Base-by-base conservation (phyloP, 805 yeast genomes). In the Teunomyces stri region DNA sequence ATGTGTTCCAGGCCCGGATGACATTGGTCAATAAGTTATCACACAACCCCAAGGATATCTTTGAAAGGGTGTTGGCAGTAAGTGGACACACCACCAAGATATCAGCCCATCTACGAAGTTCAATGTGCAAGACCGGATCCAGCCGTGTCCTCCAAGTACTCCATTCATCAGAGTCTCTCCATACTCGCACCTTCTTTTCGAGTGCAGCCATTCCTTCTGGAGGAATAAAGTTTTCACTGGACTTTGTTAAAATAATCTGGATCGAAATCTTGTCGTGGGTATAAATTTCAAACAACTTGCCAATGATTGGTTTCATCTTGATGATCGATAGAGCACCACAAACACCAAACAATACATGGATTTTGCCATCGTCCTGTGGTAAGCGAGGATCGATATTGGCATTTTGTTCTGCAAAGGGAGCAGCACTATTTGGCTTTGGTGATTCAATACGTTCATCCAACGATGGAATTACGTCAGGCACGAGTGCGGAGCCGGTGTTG, bases 91-190 rank as follows among this genome's bases (percentile, higher is more conserved):
- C 86, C 18, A 94, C 78, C 42, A 94, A 74, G 37, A 94, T 82
- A 67, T 92, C 97, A 1, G 98, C 98, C 98, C 98, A 92, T 53
- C 96, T 82, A 50, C 98, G 82, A 50, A 92, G 74, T 69, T 94
- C 98, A 55, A 92, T 90, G 68, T 92, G 98, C 53, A 94, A 74
- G 31, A 94, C 96, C 1, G 98, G 97, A 65, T 94, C 98, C 46
- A 84, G 75, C 51, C 95, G 76, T 39, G 74, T 67, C 56, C 84
- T 83, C 86, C 97, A 92, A n/a, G 85, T 81, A 71, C 51, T 58
- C 85, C 85, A 80, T 61, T 80, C 85, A 55, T 80, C 85, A 18
- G 68, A 62, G 56, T 80, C 84, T 55, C 80, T 64, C 85, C 85
- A 80, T 6, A 79, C 66, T 47, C 77, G 70, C 10, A 80, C 71